Base-by-base conservation (phyloP, 129 eudicot genomes). In the Helianthus tuberosus region DNA sequence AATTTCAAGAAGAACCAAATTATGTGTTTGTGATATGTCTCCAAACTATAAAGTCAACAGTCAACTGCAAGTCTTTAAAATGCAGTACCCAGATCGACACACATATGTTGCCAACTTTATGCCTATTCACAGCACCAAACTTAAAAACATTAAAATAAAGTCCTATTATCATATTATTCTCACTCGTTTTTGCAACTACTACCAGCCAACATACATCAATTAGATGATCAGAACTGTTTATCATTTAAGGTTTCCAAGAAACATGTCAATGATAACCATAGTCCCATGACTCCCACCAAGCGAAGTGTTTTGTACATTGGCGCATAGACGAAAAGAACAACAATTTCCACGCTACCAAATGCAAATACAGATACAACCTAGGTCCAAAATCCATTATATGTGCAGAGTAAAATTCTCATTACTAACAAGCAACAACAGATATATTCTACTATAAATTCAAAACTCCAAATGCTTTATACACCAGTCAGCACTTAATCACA, bases 231-330 rank as follows among this genome's bases (percentile, higher is more conserved):
- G 8, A 14, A 63, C 9, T 0, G 9, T 39, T 39, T 13, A 41
- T 46, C 15, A 44, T 72, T 59, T 20, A 59, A 72, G 27, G 17
- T 61, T 59, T 15, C 48, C 67, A 9, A 23, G 14, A 72, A 25
- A 20, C 12, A 44, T 1, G 23, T 38, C 66, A 71, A 60, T 58
- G 23, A 57, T 57, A 8, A 16, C 25, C 13, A 32, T 36, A 29
- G 5, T 27, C 32, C 32, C 32, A 27, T 27, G 32, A 27, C 32
- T 27, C 36, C 4, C 20, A 47, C 25, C 59, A 69, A 52, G 64
- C 15, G 15, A 70, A 53, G 32, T 0, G 32, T 38, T 38, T 9
- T 7, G 13, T 53, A 16, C 38, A 70, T 15, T 9, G 39, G 39
- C 9, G 13, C 29, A 25, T 17, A 17, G 7, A 54, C 8, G 3